phyloP scores from a whole-genome alignment of 140 eudicot species.

The Anethum foeniculum region DNA sequence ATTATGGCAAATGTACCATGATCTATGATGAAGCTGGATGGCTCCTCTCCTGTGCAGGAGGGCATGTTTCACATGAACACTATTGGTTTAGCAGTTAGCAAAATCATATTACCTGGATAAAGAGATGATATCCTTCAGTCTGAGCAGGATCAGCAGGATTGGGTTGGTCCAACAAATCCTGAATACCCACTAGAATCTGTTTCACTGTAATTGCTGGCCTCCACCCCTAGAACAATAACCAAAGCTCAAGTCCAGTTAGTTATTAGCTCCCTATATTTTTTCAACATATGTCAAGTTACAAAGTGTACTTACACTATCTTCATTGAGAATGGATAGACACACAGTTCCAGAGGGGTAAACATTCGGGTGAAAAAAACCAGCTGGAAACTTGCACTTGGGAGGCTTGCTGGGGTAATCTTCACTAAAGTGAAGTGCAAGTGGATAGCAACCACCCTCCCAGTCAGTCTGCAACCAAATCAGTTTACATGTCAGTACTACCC shows the following conservation, averaged over 20 bases:
- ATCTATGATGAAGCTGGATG: background rate
- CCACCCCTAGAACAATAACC: conserved; percentile 25
- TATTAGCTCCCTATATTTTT: background rate
- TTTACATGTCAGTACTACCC: background rate
- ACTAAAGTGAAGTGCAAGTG: conserved; percentile 46
- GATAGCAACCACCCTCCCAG: conserved; percentile 67
- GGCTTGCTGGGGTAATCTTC: conserved; percentile 75
- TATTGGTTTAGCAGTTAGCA: background rate
- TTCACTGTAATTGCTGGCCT: conserved; percentile 47
- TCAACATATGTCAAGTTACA: background rate
- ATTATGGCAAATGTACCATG: background rate
- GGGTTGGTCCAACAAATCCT: conserved; percentile 38
- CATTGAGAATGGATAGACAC: conserved; percentile 58
- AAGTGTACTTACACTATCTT: conserved; percentile 46
- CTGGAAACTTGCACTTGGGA: conserved; percentile 61
- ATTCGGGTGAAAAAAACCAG: conserved; percentile 59
- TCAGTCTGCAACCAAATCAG: conserved; percentile 38
- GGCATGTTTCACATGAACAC: background rate
- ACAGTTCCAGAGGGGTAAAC: conserved; percentile 73
- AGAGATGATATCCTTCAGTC: conserved; percentile 41
- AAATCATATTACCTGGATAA: conserved; percentile 24
- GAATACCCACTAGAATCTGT: conserved; percentile 41
- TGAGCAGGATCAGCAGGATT: conserved; percentile 44
- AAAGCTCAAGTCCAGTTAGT: background rate
- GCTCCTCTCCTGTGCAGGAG: background rate